phyloP scores from a whole-genome alignment of 805 yeast species.

The Candida sonorensis region DNA sequence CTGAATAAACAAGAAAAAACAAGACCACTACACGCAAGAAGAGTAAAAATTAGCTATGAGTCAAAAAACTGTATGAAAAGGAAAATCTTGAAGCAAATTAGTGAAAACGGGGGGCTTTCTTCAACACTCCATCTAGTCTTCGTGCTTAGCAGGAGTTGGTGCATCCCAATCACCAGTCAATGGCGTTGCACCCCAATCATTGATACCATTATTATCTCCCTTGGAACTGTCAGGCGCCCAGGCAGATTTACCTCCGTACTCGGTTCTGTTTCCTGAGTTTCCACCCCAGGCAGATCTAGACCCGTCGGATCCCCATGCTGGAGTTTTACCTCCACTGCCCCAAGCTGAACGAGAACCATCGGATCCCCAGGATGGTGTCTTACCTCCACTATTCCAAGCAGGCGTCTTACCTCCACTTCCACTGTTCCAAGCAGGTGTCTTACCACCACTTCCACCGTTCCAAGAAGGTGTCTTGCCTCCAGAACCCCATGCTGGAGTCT shows the following conservation, averaged over 20 bases:
- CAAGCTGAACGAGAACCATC: too few species aligned
- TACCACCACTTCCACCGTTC: conserved; percentile 28
- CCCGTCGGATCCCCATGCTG: conserved; percentile 41
- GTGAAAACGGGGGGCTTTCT: too few species aligned
- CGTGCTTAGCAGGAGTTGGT: conserved; percentile 36
- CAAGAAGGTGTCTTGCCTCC: conserved; percentile 41
- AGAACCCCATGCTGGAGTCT: conserved; percentile 31
- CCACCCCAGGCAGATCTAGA: conserved; percentile 25
- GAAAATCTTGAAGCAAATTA: too few species aligned
- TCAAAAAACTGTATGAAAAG: too few species aligned
- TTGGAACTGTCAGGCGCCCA: conserved; percentile 30
- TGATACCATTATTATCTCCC: conserved; percentile 1
- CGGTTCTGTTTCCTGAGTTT: conserved; percentile 32
- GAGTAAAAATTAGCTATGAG: too few species aligned
- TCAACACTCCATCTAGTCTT: too few species aligned
- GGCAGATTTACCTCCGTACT: conserved; percentile 44
- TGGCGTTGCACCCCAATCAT: conserved; percentile 38
- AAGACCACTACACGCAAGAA: too few species aligned
- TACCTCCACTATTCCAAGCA: conserved; percentile 33
- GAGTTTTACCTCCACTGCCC: conserved; percentile 39
- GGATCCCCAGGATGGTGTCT: conserved; percentile 29
- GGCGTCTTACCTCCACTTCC: conserved; percentile 20
- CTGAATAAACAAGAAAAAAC: too few species aligned
- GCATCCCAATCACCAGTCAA: conserved; percentile 40
- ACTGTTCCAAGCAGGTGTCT: conserved; percentile 29